Evolutionary conservation across 2,329 filamentous ascomycete species (phyloP).

Genomic region (Capronia epimyces): DNA sequence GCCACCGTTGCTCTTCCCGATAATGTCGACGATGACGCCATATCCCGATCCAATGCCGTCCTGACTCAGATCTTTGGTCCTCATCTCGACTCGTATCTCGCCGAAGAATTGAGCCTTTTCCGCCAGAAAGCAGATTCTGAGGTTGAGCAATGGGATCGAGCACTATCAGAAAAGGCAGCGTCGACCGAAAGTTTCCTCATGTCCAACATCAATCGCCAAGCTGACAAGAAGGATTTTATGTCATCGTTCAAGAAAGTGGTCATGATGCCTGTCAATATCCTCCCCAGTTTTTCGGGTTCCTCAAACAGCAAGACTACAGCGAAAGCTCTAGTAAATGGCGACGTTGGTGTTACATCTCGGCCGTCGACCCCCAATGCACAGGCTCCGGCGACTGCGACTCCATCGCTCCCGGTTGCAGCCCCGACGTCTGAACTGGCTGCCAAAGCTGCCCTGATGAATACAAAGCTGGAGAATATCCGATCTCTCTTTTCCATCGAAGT

Average conservation of each 20-base stretch:
- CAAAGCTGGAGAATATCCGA: slow-evolving; percentile 86
- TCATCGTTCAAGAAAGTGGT: slow-evolving; percentile 97
- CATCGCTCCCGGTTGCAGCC: slow-evolving; percentile 54
- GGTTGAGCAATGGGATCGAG: slow-evolving; percentile 83
- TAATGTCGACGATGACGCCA: slow-evolving; percentile 53
- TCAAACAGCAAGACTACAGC: slow-evolving; percentile 31
- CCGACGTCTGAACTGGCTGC: slow-evolving; percentile 89
- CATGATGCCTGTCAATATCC: slow-evolving; percentile 94
- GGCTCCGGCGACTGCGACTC: slow-evolving; percentile 36
- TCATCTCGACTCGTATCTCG: slow-evolving; percentile 87
- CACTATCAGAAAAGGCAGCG: slow-evolving; percentile 83
- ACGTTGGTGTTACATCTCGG: slow-evolving; percentile 23
- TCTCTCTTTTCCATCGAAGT: slow-evolving; percentile 95
- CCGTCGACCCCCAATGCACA: slow-evolving; percentile 31
- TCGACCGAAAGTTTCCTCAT: slow-evolving; percentile 91
- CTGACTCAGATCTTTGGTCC: slow-evolving; percentile 75
- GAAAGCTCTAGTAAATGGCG: slow-evolving; percentile 31
- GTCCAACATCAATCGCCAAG: slow-evolving; percentile 88
- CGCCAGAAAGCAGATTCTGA: slow-evolving; percentile 67
- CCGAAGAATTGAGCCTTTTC: slow-evolving; percentile 86
- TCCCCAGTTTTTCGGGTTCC: slow-evolving; percentile 65
- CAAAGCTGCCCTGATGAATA: slow-evolving; percentile 96
- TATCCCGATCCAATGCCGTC: slow-evolving; percentile 61
- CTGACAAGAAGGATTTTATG: slow-evolving; percentile 92
- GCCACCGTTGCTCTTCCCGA: slow-evolving; percentile 62